Evolutionary conservation across 78 protist species (phyloP).

Genomic region (Dictyostelium firmibasis): DNA sequence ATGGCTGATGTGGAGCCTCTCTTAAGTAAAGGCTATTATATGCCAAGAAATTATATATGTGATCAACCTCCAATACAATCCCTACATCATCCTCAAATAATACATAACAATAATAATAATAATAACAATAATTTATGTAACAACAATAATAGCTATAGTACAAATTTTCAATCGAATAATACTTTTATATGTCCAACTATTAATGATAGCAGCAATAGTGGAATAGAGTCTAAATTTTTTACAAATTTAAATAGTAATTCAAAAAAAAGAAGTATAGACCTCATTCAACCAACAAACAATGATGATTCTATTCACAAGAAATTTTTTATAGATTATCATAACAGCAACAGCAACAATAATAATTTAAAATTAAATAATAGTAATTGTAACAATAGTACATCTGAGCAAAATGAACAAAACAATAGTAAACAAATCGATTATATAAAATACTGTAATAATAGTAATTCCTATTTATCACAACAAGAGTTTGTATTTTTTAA

Average conservation of each 20-base stretch:
- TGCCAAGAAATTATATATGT: background rate
- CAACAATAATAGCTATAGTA: background rate
- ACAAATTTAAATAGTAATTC: background rate
- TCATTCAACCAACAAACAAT: background rate
- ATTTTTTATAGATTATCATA: background rate
- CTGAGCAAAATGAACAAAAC: background rate
- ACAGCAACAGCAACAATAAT: background rate
- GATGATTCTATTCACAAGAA: background rate
- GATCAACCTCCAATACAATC: background rate
- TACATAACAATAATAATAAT: background rate
- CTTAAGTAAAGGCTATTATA: background rate
- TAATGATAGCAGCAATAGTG: background rate
- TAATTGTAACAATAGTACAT: constrained; percentile 5
- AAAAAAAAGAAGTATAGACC: background rate
- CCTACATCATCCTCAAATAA: background rate
- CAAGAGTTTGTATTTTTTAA: constrained; percentile 1
- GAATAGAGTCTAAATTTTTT: background rate
- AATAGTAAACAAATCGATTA: background rate
- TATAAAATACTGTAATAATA: background rate
- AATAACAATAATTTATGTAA: background rate
- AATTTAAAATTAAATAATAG: background rate
- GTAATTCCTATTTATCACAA: background rate
- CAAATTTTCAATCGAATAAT: background rate
- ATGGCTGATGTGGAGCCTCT: background rate
- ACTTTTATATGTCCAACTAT: background rate